Evolutionary conservation across 345 rosid genomes (phyloP), one percentile per base, ranked within the genome.

Genomic region (Rhizophora apiculata): DNA sequence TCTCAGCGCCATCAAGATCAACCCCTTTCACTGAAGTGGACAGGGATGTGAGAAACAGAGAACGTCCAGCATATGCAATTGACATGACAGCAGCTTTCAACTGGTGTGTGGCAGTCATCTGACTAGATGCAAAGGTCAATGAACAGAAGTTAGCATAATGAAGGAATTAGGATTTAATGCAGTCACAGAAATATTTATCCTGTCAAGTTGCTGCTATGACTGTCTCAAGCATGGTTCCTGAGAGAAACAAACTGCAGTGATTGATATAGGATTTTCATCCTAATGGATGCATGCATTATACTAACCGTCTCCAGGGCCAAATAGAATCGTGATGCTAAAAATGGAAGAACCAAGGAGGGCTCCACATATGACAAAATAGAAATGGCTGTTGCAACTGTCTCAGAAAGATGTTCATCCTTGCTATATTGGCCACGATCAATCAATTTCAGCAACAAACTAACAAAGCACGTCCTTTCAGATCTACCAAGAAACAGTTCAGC

Each of bases 71-170:
- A 92, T 82, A 92, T 78, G 99, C 99, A 64, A 95, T 93, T 31
- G 99, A 95, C 88, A 79, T 90, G 70, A 95, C 87, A 75, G 97
- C 99, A 69, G 96, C 87, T 84, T 90, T 95, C 87, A 95, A 83
- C 83, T 95, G 99, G 85, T 95, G 99, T 65, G 96, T 95, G 86
- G 99, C 99, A 73, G 97, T 95, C 84, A 86, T 90, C 99, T 95
- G 86, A 82, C 83, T 82, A 87, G 86, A 84, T 80, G 84, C 66
- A 87, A 87, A 85, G 66, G 72, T 79, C 64, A 77, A 52, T 68
- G 71, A 60, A 76, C 62, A 57, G 72, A 64, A 75, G 87, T 84
- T 83, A 79, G 82, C 59, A 31, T 53, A 74, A 73, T 48, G 72
- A 62, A 63, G 67, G 60, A 78, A 65, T 48, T 67, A 67, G n/a